Base-by-base conservation (phyloP, 208 protist genomes). In the Trypanosoma melophagium region DNA sequence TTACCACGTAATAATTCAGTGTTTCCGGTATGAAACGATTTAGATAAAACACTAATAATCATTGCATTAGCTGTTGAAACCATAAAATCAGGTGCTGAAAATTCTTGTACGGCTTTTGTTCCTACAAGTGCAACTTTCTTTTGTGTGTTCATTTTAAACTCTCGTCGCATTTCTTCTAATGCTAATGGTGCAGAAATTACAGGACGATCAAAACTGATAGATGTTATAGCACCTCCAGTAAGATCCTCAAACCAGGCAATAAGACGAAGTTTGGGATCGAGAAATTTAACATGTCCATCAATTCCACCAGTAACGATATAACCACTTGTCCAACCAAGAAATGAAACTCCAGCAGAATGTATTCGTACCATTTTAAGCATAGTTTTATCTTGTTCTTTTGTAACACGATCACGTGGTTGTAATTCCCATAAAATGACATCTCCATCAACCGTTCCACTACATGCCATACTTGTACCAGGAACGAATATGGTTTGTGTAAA, bases 211-310 rank as follows among this genome's bases (percentile, higher is more conserved):
- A 98, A 97, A 65, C 93, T 96, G 61, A 98, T 74, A 44, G 92
- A 97, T 49, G 90, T 92, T 58, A 98, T 88, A 2, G 95, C 89
- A 1, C 96, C 96, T 41, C 79, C 87, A 68, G 96, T 93, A 22
- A 98, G 79, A 54, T 97, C 94, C 62, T 98, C 97, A 69, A 98
- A 98, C 97, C 97, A 98, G 52, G 92, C 93, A 14, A 97, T 87
- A 17, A 98, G 72, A 9, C 95, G 78, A 40, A 98, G 84, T 71
- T 98, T 94, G 16, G 83, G 66, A 71, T 98, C 97, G 42, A 97
- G 94, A 62, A 98, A 98, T 58, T 92, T 88, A 17, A 98, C 92
- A 63, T 89, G 80, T n/a, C 96, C 96, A 66, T 98, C 96, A 62
- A 93, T 85, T 55, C 94, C 94, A 28, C 95, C 97, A 0, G 92